A percentile compares a stretch with the other conserved stretches of the same genome.
Evolutionary conservation across 495 filamentous ascomycete genomes (phyloP).

Genomic region (Penicillium riverlandense): DNA sequence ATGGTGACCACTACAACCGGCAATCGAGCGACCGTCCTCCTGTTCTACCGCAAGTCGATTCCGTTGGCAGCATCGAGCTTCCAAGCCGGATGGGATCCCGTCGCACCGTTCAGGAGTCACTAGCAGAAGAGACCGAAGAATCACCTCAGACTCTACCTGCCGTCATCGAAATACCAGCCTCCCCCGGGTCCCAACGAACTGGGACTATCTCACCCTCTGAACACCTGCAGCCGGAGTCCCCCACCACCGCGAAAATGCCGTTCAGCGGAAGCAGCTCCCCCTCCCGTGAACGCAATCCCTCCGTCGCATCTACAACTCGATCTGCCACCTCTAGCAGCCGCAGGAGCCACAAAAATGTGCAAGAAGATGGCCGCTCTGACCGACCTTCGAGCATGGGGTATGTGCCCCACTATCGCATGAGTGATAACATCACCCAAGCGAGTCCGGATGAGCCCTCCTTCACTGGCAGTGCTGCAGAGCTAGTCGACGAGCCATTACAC

Average conservation of each 20-base stretch:
- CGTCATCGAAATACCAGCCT: slow-evolving; percentile 15
- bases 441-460: slow-evolving; percentile 47
- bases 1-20: slow-evolving; percentile 27
- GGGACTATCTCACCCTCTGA: slow-evolving; percentile 5
- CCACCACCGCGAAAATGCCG: slow-evolving; percentile 45
- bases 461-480: slow-evolving; percentile 41
- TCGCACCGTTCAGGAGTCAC: slow-evolving; percentile 32
- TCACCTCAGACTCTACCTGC: slow-evolving; percentile 7
- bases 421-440: slow-evolving; percentile 51
- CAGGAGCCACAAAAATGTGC: slow-evolving; percentile 19
- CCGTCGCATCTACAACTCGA: slow-evolving; percentile 36
- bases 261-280: slow-evolving; percentile 48
- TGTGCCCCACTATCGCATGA: slow-evolving; percentile 61
- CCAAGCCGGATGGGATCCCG: slow-evolving; percentile 59
- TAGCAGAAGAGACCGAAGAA: slow-evolving; percentile 12
- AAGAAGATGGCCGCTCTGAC: slow-evolving; percentile 37
- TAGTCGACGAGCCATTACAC: slow-evolving; percentile 30
- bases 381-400: slow-evolving; percentile 62
- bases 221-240: slow-evolving; percentile 24
- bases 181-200: slow-evolving; percentile 1
- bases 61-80: slow-evolving; percentile 54
- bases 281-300: slow-evolving; percentile 41
- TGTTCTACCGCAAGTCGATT: slow-evolving; percentile 53
- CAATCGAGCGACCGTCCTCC: slow-evolving; percentile 23
- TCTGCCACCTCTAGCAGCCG: slow-evolving; percentile 32